Evolutionary conservation across 1,139 yeast genomes (phyloP).

Genomic region (Wickerhamomyces sp.): DNA sequence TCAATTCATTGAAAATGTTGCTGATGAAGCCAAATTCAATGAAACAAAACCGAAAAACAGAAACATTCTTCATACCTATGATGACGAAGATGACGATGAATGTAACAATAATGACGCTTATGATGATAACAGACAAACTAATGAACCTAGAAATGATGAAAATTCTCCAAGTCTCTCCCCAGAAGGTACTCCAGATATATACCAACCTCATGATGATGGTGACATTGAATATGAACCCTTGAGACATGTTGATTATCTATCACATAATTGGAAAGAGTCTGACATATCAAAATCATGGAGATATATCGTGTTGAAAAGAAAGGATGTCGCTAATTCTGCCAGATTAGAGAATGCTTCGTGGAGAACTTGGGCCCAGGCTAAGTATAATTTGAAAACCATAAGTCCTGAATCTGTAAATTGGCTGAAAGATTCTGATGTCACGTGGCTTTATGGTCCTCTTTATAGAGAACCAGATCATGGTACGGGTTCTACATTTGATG

Average conservation of each 20-base stretch:
- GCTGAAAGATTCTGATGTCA: constrained; percentile 76
- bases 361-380: constrained; percentile 85
- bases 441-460: constrained; percentile 73
- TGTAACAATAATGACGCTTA: constrained; percentile 7
- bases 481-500: constrained; percentile 26
- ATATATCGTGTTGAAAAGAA: constrained; percentile 77
- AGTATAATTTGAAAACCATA: constrained; percentile 59
- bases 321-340: constrained; percentile 61
- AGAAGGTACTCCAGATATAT: constrained; percentile 32
- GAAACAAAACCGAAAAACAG: constrained; percentile 4
- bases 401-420: constrained; percentile 73
- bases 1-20: constrained; percentile 22
- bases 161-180: constrained; percentile 17
- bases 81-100: constrained; percentile 18
- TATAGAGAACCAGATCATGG: constrained; percentile 46
- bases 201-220: constrained; percentile 75
- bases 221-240: constrained; percentile 79
- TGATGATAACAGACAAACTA: constrained; percentile 5
- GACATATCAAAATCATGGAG: constrained; percentile 96
- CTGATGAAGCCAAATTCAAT: constrained; percentile 10
- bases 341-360: constrained; percentile 77
- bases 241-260: constrained; percentile 87
- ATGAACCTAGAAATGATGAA: constrained; percentile 13
- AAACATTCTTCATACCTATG: constrained; percentile 16
- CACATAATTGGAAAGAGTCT: constrained; percentile 92